Evolutionary conservation across 805 yeast genomes (phyloP).

Genomic region (Candida sonorensis): DNA sequence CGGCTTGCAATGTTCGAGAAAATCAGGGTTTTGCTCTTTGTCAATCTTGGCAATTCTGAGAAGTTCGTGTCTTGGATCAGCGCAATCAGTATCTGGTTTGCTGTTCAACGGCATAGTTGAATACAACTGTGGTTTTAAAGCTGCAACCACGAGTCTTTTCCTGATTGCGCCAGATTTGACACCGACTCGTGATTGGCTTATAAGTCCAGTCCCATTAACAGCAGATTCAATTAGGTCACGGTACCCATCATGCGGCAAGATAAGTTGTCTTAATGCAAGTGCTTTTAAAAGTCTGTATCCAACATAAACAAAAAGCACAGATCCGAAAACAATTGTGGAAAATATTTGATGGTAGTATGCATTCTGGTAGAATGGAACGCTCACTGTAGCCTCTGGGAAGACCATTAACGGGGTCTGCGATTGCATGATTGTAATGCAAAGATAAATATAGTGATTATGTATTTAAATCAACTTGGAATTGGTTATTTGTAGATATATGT

Average conservation of each 20-base stretch:
- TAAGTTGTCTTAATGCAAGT: slow-evolving; percentile 17
- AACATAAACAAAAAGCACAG: slow-evolving; percentile 4
- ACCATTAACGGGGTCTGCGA: slow-evolving; percentile 11
- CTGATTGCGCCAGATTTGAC: slow-evolving; percentile 22
- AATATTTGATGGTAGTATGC: slow-evolving; percentile 5
- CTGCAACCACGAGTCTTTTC: slow-evolving; percentile 26
- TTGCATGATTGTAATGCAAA: no score
- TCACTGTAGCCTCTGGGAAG: slow-evolving; percentile 7
- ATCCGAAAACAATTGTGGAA: slow-evolving; percentile 4
- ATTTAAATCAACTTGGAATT: no score
- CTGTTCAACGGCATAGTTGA: slow-evolving; percentile 28
- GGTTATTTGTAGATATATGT: no score
- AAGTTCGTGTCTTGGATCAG: slow-evolving; percentile 5
- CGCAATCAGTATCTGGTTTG: slow-evolving; percentile 9
- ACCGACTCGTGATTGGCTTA: slow-evolving; percentile 19
- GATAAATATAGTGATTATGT: no score
- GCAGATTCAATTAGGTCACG: slow-evolving; percentile 18
- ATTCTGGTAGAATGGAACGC: slow-evolving; percentile 8
- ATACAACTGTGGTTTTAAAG: slow-evolving; percentile 24
- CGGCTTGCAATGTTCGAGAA: slow-evolving; percentile 20
- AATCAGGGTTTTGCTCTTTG: slow-evolving; percentile 11
- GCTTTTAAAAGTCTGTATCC: slow-evolving; percentile 14
- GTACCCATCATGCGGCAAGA: slow-evolving; percentile 24
- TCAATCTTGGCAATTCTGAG: slow-evolving; percentile 25
- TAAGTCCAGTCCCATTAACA: slow-evolving; percentile 13